A percentile compares a stretch with the other conserved stretches of the same genome.
Conservation (phyloP, 2,329 filamentous ascomycete genomes). For the Diaporthe australafricana region DNA sequence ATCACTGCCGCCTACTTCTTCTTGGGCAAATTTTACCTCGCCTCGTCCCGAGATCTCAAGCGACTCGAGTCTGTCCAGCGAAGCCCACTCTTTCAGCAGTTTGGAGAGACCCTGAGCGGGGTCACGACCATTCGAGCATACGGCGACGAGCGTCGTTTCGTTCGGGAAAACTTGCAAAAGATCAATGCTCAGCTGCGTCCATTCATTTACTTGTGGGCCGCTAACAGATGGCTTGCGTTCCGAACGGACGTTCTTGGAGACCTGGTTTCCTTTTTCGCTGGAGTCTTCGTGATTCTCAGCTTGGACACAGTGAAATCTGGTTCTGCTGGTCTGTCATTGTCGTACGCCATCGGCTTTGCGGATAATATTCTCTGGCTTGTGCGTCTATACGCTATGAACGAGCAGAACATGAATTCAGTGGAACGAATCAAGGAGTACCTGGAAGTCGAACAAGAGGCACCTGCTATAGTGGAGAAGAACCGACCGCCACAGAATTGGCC, state of each 20-base stretch:
- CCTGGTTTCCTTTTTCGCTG: slow-evolving; percentile 92
- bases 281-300: slow-evolving; percentile 88
- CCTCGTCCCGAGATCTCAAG: slow-evolving; percentile 94
- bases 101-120: slow-evolving; percentile 93
- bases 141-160: slow-evolving; percentile 91
- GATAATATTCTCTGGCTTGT: slow-evolving; percentile 98
- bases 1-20: slow-evolving; percentile 86
- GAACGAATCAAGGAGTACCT: slow-evolving; percentile 98
- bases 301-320: slow-evolving; percentile 88
- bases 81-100: slow-evolving; percentile 97
- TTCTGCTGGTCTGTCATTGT: slow-evolving; percentile 91
- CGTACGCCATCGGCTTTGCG: slow-evolving; percentile 95
- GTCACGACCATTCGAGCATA: slow-evolving; percentile 98
- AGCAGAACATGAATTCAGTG: slow-evolving; percentile 99
- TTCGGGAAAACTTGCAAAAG: slow-evolving; percentile 87
- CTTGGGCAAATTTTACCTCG: slow-evolving; percentile 89
- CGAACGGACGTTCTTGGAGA: slow-evolving; percentile 92
- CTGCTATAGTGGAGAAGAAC: slow-evolving; percentile 79
- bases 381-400: slow-evolving; percentile 91
- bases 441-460: slow-evolving; percentile 93
- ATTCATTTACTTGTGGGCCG: slow-evolving; percentile 96
- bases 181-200: slow-evolving; percentile 94
- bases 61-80: slow-evolving; percentile 93
- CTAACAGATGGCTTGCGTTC: slow-evolving; percentile 96
- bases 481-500: slow-evolving; percentile 88